These are phyloP conservation scores for Pterulicium gracile DNA, from an alignment of 1,284 basidiomycete species.

Conservation along the genomic window DNA sequence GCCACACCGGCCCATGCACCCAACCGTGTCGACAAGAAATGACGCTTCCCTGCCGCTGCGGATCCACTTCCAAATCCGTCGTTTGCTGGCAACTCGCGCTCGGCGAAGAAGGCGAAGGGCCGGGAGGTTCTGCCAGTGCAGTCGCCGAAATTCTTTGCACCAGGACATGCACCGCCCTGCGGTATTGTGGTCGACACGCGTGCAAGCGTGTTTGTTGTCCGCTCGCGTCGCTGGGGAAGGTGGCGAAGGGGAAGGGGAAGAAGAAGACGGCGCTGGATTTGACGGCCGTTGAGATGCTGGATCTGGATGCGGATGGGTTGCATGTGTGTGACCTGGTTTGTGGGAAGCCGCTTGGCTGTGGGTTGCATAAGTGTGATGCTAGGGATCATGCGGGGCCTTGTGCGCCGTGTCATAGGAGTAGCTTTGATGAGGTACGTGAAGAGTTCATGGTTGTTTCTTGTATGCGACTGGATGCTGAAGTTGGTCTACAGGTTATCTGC, in stretches of 20 bases:
- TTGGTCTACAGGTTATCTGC: constrained; percentile 50
- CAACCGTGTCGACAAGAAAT: constrained; percentile 56
- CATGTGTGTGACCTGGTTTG: constrained; percentile 78
- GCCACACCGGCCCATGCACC: constrained; percentile 61
- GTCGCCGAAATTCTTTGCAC: constrained; percentile 17
- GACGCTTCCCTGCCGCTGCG: constrained; percentile 72
- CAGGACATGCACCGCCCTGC: constrained; percentile 60
- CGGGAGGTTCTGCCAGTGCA: constrained; percentile 13
- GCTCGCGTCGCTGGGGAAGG: constrained; percentile 47
- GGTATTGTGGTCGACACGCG: constrained; percentile 74
- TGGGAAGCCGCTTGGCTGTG: constrained; percentile 61
- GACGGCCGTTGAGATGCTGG: constrained; percentile 23
- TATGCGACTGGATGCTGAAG: constrained; percentile 7
- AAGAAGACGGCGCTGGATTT: constrained; percentile 30
- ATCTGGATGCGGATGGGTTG: constrained; percentile 44
- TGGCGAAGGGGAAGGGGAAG: constrained; percentile 51
- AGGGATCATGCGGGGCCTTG: constrained; percentile 77
- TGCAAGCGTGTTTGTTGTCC: constrained; percentile 83
- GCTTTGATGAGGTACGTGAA: constrained; percentile 73
- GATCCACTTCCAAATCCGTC: constrained; percentile 45
- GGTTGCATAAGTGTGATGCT: constrained; percentile 66
- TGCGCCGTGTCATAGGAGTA: constrained; percentile 72
- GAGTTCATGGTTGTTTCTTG: neutral
- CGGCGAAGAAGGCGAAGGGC: constrained; percentile 9
- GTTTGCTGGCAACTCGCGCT: constrained; percentile 33